These are phyloP conservation scores for Hypoxylon trugodes DNA, from an alignment of 495 filamentous ascomycete species.

Conservation along the genomic window DNA sequence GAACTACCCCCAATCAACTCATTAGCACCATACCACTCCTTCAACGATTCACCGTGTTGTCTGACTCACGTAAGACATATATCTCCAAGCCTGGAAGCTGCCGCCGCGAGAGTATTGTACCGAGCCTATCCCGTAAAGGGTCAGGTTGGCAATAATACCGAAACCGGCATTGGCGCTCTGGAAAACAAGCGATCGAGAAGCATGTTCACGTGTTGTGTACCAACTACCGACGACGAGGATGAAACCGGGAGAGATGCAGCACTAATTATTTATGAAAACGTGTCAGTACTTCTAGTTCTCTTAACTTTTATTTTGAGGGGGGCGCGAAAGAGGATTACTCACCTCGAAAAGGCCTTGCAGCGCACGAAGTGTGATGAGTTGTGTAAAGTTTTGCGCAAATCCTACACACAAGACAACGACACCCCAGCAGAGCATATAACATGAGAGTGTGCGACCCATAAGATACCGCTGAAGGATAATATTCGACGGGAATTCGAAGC, in stretches of 20 bases:
- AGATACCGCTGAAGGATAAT: conserved; percentile 44
- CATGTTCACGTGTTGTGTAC: conserved; percentile 50
- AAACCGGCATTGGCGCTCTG: conserved; percentile 54
- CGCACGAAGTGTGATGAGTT: conserved; percentile 43
- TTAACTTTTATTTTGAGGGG: too few species aligned
- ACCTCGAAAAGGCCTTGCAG: conserved; percentile 50
- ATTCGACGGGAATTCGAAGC: conserved; percentile 47
- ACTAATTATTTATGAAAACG: conserved; percentile 12
- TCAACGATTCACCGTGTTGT: not conserved
- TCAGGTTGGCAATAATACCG: conserved; percentile 48
- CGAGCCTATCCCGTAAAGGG: conserved; percentile 52
- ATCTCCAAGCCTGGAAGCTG: conserved; percentile 49
- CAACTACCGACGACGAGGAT: conserved; percentile 47
- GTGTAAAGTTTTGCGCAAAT: conserved; percentile 47
- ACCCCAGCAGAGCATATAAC: conserved; percentile 47
- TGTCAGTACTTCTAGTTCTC: not conserved
- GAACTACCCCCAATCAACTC: conserved; percentile 25
- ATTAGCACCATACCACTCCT: not conserved
- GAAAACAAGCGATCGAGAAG: conserved; percentile 50
- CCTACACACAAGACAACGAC: conserved; percentile 42
- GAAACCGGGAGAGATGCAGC: conserved; percentile 52
- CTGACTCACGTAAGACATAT: conserved; percentile 46
- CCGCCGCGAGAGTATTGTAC: conserved; percentile 36
- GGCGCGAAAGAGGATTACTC: too few species aligned
- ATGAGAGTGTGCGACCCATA: conserved; percentile 46